Base-by-base conservation (phyloP, 371 early-diverging fungal species). In the Mucor saturninus region DNA sequence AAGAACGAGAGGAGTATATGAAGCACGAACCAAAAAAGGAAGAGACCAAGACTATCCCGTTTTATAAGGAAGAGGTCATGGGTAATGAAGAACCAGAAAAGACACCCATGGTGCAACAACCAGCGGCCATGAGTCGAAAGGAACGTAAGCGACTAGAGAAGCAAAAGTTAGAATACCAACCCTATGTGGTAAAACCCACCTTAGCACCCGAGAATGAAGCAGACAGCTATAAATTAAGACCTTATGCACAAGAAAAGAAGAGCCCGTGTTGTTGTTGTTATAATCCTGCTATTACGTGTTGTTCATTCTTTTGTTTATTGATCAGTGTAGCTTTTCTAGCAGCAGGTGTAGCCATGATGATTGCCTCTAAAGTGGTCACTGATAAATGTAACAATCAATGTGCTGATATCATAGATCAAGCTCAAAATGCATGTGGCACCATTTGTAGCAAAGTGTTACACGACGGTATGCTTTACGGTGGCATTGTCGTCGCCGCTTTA, bases 381-480 rank as follows among this genome's bases (percentile, higher is more conserved):
- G 64, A 69, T 40, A 57, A 67, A 59, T 75, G 75, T 53, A 60
- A 54, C 14, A 56, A 31, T 59, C 39, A 62, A 31, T 72, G 72
- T 50, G 30, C 26, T 2, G 35, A 40, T n/a, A 15, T 61, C 9
- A 26, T 49, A 11, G 52, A 62, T 5, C 15, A 37, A 38, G 62
- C 40, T 28, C 57, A 59, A 26, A 45, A 39, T 38, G 56, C 66
- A 11, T 72, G 72, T 54, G 55, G 32, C 10, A 63, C 66, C 9
- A 3, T 69, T 8, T 75, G 75, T 59, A 67, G 52, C 51, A 64
- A 54, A 26, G 69, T 75, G 6, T 51, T 72, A 21, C 70, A 75
- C 54, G 65, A 75, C 56, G 75, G 54, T n/a, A 15, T 76, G 56
- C 59, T 76, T 5, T 76, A 76, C 46, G 71, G 76, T 59, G 76